phyloP scores from a whole-genome alignment of 2,329 filamentous ascomycete genomes.

The Fonsecaea monophora region DNA sequence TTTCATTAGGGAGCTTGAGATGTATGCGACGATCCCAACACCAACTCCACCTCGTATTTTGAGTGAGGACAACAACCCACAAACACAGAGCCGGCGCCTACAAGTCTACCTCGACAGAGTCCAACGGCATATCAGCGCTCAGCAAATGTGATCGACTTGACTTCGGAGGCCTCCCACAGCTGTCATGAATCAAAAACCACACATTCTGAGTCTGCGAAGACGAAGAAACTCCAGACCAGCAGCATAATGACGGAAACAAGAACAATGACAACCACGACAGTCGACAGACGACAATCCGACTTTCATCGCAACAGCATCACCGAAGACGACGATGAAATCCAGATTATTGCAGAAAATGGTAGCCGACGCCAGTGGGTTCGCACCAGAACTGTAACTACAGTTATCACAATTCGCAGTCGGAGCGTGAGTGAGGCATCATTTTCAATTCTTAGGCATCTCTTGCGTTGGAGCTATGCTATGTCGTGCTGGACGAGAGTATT shows the following conservation, averaged over 20 bases:
- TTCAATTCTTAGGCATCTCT: neutral
- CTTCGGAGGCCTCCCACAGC: neutral
- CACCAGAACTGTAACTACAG: slow-evolving; percentile 6
- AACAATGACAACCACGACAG: neutral
- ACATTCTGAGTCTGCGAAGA: too few species aligned
- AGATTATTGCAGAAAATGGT: slow-evolving; percentile 14
- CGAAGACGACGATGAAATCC: slow-evolving; percentile 14
- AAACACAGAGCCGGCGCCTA: neutral
- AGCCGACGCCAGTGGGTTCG: neutral
- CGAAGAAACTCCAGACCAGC: neutral
- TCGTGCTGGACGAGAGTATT: neutral
- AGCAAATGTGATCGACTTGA: neutral
- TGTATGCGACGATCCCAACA: neutral
- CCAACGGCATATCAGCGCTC: neutral
- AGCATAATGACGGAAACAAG: neutral
- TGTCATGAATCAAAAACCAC: neutral
- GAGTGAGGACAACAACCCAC: too few species aligned
- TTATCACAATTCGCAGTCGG: slow-evolving; percentile 19
- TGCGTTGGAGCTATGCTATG: neutral
- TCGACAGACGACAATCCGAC: neutral
- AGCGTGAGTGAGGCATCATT: slow-evolving; percentile 21
- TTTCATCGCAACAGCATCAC: neutral
- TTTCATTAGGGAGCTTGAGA: neutral
- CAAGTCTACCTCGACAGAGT: neutral
- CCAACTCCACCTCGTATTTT: neutral